Conservation (phyloP, 228 moss, liverwort and hornwort genomes). For the Sphagnum fallax region DNA sequence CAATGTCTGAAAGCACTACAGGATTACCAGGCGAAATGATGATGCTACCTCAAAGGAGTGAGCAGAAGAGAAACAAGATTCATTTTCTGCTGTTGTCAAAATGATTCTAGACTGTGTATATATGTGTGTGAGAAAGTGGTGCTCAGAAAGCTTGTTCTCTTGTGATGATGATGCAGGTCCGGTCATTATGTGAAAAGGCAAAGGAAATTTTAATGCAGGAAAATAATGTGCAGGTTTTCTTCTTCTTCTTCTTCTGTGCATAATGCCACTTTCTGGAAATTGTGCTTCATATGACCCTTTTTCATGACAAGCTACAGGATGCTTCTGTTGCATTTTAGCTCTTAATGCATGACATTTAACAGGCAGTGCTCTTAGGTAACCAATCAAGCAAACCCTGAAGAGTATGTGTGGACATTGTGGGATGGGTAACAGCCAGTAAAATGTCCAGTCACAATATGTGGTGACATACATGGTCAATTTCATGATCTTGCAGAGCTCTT, state of each 20-base stretch:
- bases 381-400: not conserved
- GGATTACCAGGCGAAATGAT: too few relatives aligned
- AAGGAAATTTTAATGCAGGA: conserved; percentile 65
- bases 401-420: not conserved
- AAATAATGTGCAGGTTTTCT: conserved; percentile 52
- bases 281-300: not conserved
- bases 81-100: too few relatives aligned
- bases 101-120: too few relatives aligned
- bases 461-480: conserved; percentile 8
- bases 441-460: conserved; percentile 9
- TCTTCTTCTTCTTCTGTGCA: not conserved
- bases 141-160: not conserved
- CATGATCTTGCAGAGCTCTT: conserved; percentile 10
- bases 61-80: too few relatives aligned
- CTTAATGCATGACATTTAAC: not conserved
- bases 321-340: not conserved
- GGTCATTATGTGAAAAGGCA: conserved; percentile 52
- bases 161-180: conserved; percentile 22
- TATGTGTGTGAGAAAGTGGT: too few relatives aligned
- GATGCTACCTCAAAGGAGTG: too few relatives aligned
- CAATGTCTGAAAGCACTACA: too few relatives aligned
- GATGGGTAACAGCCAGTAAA: conserved; percentile 1
- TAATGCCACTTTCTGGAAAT: not conserved
- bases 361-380: not conserved
- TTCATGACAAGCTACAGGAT: not conserved